Evolutionary conservation across 192 early-diverging fungal genomes (phyloP), one percentile per base, ranked within the genome.

Genomic region (Coemansia sp.): DNA sequence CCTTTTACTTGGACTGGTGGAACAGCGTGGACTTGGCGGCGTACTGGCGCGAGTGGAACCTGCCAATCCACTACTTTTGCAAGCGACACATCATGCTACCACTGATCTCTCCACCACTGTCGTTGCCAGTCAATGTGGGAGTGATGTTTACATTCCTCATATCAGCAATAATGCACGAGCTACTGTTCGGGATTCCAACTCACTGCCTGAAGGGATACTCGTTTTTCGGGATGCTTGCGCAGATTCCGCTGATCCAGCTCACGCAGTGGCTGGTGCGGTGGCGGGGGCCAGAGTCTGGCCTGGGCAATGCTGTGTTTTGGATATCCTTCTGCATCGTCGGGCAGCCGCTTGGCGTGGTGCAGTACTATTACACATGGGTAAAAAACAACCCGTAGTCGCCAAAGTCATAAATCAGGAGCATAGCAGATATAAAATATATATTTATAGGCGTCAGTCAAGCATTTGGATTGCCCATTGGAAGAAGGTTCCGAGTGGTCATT

Each of bases 41-140:
- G 58, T 95, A 95, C 81, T 94, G 93, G 93, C 82, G 90, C 24
- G 82, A 90, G 29, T 95, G 93, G 93, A 95, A 95, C 83, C 82
- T 85, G 54, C 93, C 93, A 17, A 93, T 95, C 29, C 89, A 92
- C 81, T 85, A 85, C 29, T 90, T 86, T 67, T 88, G 89, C 78
- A 95, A 95, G 64, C 86, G 93, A 9, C 93, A 95, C 66, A 83
- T 94, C 19, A 93, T 91, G 79, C 58, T 94, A 27, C 93, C 93
- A 38, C 79, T 90, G 63, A 72, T 91, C 54, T 87, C 83, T 39
- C 70, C 84, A 24, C 89, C 87, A 24, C 54, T 87, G 22, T 77
- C 82, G 14, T 85, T 89, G 21, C 66, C 67, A 12, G 67, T 72
- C 0, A 83, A 42, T 52, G 72, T 52, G 36, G 77, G 88, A 6